These are phyloP conservation scores for Apiospora koreana DNA, from an alignment of 2,329 filamentous ascomycete species.

Conservation along the genomic window DNA sequence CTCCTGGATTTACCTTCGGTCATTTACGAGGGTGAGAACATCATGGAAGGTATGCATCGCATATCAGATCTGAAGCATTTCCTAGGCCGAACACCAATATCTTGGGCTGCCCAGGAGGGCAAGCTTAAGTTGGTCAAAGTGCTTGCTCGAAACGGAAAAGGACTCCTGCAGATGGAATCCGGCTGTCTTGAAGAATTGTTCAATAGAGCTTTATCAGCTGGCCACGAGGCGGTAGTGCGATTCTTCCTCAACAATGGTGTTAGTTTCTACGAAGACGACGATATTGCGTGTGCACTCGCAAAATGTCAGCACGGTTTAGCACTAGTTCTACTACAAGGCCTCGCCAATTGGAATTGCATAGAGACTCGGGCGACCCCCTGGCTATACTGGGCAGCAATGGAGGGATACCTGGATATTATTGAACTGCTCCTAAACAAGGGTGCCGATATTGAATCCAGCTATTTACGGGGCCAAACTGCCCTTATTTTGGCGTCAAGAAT, in stretches of 20 bases:
- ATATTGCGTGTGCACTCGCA: no score
- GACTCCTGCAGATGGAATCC: not conserved
- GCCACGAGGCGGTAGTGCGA: not conserved
- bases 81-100: not conserved
- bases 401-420: not conserved
- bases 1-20: not conserved
- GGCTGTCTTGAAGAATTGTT: no score
- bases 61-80: not conserved
- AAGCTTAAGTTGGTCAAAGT: not conserved
- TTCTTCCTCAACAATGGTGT: no score
- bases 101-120: not conserved
- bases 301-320: no score
- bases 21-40: not conserved
- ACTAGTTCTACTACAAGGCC: not conserved
- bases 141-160: not conserved
- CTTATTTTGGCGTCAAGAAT: not conserved
- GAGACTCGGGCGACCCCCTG: not conserved
- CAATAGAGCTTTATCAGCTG: not conserved
- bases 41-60: not conserved
- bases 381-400: not conserved
- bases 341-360: not conserved
- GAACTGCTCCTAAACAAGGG: not conserved
- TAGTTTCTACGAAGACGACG: no score
- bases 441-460: not conserved
- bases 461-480: not conserved